Evolutionary conservation across 306 rosid species (phyloP).

Genomic region (Vigna mungo): DNA sequence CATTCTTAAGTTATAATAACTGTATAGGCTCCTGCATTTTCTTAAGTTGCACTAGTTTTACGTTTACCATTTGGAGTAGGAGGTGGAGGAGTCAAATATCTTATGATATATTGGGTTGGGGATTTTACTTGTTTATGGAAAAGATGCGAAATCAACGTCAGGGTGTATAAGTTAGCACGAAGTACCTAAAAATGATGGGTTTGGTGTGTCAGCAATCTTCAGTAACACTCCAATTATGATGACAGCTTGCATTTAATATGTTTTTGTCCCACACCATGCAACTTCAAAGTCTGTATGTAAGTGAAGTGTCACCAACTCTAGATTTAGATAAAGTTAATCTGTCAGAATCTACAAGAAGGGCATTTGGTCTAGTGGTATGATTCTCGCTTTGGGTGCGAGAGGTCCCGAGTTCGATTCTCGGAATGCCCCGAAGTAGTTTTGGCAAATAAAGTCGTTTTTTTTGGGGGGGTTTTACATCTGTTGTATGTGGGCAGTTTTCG

Average conservation of each 20-base stretch:
- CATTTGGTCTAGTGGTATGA: conserved; percentile 63
- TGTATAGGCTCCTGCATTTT: neutral
- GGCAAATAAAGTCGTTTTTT: too few relatives aligned
- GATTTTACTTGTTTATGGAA: neutral
- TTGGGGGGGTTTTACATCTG: too few relatives aligned
- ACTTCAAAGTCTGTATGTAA: neutral
- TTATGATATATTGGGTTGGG: neutral
- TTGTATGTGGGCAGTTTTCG: too few relatives aligned
- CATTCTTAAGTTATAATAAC: neutral
- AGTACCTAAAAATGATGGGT: conserved; percentile 34
- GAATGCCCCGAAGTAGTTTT: conserved; percentile 42
- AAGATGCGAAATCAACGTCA: conserved; percentile 4
- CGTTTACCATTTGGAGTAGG: neutral
- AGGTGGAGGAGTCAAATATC: neutral
- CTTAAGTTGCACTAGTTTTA: neutral
- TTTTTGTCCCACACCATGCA: neutral
- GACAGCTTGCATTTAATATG: conserved; percentile 31
- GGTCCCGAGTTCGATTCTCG: conserved; percentile 65
- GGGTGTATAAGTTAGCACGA: conserved; percentile 7
- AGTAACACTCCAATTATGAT: conserved; percentile 35
- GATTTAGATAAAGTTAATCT: fast-evolving
- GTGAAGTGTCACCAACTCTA: neutral
- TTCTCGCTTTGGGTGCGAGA: conserved; percentile 64
- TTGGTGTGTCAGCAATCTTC: conserved; percentile 33
- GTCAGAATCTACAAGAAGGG: neutral